A percentile compares a stretch with the other conserved stretches of the same genome.
Evolutionary conservation across 257 asterid genomes (phyloP).

Genomic region (Fraxinus anomala): DNA sequence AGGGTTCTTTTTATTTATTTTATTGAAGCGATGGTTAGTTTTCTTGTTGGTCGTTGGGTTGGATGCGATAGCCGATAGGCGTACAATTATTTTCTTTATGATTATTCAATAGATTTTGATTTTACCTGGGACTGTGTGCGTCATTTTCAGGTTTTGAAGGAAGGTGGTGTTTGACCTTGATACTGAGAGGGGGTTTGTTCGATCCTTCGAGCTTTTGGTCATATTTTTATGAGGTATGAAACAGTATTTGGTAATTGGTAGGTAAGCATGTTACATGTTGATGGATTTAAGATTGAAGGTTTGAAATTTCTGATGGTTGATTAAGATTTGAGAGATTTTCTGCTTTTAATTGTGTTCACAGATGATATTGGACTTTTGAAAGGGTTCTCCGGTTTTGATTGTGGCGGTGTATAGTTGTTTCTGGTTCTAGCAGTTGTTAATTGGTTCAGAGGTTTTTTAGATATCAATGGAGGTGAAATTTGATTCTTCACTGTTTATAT

Average conservation of each 20-base stretch:
- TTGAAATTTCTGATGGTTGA: slow-evolving; percentile 20
- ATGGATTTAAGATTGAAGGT: slow-evolving; percentile 27
- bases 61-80: slow-evolving; percentile 44
- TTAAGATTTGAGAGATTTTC: slow-evolving; percentile 20
- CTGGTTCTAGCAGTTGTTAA: slow-evolving; percentile 17
- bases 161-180: slow-evolving; percentile 63
- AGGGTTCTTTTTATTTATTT: slow-evolving; percentile 6
- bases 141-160: slow-evolving; percentile 57
- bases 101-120: not conserved
- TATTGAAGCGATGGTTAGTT: slow-evolving; percentile 35
- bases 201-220: slow-evolving; percentile 20
- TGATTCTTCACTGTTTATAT: slow-evolving; percentile 36
- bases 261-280: slow-evolving; percentile 27
- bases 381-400: slow-evolving; percentile 26
- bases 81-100: slow-evolving; percentile 22
- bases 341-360: slow-evolving; percentile 15
- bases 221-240: slow-evolving; percentile 30
- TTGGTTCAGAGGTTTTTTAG: slow-evolving; percentile 23
- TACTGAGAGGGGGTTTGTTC: slow-evolving; percentile 41
- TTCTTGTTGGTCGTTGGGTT: slow-evolving; percentile 44
- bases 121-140: slow-evolving; percentile 4
- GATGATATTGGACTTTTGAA: slow-evolving; percentile 12
- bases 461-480: slow-evolving; percentile 36
- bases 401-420: slow-evolving; percentile 10
- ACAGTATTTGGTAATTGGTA: slow-evolving; percentile 13